phyloP scores from a whole-genome alignment of 495 filamentous ascomycete species.

The Talaromyces liani region DNA sequence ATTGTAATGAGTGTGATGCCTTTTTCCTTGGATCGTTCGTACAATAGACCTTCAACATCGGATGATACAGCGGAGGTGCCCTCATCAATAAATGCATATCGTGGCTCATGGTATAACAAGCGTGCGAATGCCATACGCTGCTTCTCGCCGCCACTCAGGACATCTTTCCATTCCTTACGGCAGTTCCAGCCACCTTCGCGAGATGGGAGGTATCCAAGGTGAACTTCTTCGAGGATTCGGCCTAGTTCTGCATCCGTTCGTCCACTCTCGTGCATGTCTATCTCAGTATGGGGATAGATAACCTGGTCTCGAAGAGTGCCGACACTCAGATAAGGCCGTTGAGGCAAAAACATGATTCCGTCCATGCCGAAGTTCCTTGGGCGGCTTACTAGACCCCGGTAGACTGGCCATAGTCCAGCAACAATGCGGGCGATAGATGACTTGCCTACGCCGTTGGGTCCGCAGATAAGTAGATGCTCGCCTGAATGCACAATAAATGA shows the following conservation, averaged over 20 bases:
- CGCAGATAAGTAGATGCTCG: conserved; percentile 90
- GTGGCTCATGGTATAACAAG: conserved; percentile 87
- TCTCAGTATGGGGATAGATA: conserved; percentile 91
- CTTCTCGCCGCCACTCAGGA: conserved; percentile 96
- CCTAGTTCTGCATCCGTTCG: conserved; percentile 68
- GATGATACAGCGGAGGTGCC: conserved; percentile 88
- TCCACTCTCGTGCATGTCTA: conserved; percentile 82
- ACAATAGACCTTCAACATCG: conserved; percentile 91
- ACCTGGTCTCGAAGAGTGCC: conserved; percentile 97
- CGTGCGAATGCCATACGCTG: conserved; percentile 88
- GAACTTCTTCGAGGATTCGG: conserved; percentile 70
- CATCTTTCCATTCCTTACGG: conserved; percentile 97
- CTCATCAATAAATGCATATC: conserved; percentile 91
- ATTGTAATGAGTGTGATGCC: conserved; percentile 95
- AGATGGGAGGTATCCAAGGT: conserved; percentile 79
- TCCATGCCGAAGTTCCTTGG: conserved; percentile 75
- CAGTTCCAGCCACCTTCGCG: conserved; percentile 97
- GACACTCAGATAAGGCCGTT: conserved; percentile 85
- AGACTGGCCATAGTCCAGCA: conserved; percentile 93
- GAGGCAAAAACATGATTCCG: conserved; percentile 97
- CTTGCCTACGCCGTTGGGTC: conserved; percentile 93
- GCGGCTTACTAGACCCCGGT: conserved; percentile 81
- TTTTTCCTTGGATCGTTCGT: conserved; percentile 83
- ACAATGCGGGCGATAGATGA: conserved; percentile 82
- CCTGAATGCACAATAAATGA: conserved; percentile 82